A percentile compares a stretch with the other conserved stretches of the same genome.
Evolutionary conservation across 2,329 filamentous ascomycete genomes (phyloP).

Genomic region (Penicillium brevicompactum): DNA sequence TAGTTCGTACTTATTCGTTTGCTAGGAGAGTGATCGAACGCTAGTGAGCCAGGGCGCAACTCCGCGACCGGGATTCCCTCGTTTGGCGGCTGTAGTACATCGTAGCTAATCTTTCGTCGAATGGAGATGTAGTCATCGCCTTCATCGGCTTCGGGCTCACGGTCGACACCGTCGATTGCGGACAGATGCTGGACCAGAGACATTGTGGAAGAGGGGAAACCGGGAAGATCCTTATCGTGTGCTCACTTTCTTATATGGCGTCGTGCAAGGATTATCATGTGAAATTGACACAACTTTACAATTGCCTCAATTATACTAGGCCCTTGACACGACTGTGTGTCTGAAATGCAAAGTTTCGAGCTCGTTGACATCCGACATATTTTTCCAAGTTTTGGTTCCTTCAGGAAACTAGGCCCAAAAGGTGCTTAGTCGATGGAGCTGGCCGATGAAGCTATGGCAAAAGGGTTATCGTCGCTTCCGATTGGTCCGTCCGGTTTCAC

Average conservation of each 20-base stretch:
- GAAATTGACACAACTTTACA: neutral
- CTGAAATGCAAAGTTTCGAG: neutral
- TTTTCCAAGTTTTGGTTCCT: neutral
- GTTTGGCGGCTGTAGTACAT: constrained; percentile 46
- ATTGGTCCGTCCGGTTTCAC: neutral
- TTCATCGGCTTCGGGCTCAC: constrained; percentile 35
- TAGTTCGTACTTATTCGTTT: constrained; percentile 34
- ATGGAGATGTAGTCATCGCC: constrained; percentile 21
- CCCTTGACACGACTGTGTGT: neutral
- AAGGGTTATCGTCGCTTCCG: neutral
- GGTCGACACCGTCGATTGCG: constrained; percentile 51
- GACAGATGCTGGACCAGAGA: constrained; percentile 56
- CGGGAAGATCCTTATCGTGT: neutral
- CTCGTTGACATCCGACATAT: neutral
- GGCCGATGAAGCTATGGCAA: neutral
- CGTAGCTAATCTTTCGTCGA: constrained; percentile 36
- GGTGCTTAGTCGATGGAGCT: neutral
- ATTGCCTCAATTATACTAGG: neutral
- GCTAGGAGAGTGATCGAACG: constrained; percentile 51
- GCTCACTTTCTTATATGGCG: neutral
- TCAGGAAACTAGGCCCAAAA: neutral
- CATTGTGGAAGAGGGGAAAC: constrained; percentile 37
- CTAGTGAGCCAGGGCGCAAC: constrained; percentile 46
- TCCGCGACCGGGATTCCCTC: constrained; percentile 38
- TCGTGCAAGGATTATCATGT: neutral